Base-by-base conservation (phyloP, 805 yeast species). In the Myxozyma monticola region DNA sequence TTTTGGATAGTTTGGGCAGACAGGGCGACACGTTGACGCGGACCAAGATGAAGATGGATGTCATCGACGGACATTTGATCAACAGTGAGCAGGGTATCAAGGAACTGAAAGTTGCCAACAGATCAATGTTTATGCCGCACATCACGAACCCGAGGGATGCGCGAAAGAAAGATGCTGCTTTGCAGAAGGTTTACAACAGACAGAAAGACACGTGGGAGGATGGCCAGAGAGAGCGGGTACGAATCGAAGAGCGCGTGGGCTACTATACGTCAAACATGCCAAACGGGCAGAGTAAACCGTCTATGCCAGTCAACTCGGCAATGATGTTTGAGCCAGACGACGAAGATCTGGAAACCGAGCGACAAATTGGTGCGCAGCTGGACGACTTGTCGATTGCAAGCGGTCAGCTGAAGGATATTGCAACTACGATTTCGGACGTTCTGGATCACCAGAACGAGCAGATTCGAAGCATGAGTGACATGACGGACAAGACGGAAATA, bases 211-310 rank as follows among this genome's bases (percentile, higher is more conserved):
- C 9, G 20, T 34, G 37, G 60, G 41, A 9, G 39, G 59, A 22
- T 42, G 56, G 7, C 43, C 48, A n/a, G 54, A 45, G 35, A 12
- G 44, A 9, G 42, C 59, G 10, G 59, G 41, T 8, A 29, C 43
- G 15, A 51, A 47, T 21, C 28, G 29, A 22, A 45, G 49, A 22
- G 51, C 48, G n/a, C 47, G 50, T 9, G 49, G 45, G 28, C 54
- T 43, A 34, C 77, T 79, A 62, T 77, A 77, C 56, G 76, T 72
- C 47, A 77, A 79, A 39, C 79, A 80, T 46, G 67, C 71, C 56
- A 68, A 76, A 56, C 75, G 80, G 40, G 72, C 64, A 37, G 82
- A 80, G 31, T 85, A 93, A 1, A 71, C 79, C 49, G 72, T 79
- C 57, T 89, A 84, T 68, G 26, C 22, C 28, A 30, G 7, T 17